phyloP scores from a whole-genome alignment of 768 basidiomycete species.

The Floccularia luteovirens region DNA sequence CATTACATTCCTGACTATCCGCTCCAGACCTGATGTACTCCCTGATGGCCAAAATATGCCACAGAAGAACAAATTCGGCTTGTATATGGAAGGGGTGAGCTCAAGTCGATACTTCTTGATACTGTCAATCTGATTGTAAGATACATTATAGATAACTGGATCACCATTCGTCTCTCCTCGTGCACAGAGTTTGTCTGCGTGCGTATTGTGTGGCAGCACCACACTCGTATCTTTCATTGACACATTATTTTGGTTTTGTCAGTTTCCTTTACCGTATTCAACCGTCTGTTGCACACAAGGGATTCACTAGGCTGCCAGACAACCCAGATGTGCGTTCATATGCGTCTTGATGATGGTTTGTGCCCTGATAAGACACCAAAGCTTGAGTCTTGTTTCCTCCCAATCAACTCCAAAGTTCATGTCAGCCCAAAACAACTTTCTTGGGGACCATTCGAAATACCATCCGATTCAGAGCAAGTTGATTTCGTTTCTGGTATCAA shows the following conservation, averaged over 20 bases:
- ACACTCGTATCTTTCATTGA: too few relatives aligned
- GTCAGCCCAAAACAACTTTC: slow-evolving; percentile 58
- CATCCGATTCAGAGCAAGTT: slow-evolving; percentile 26
- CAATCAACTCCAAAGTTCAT: slow-evolving; percentile 52
- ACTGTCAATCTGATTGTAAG: neutral
- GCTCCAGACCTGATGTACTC: slow-evolving; percentile 41
- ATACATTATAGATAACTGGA: slow-evolving; percentile 46
- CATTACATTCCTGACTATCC: neutral
- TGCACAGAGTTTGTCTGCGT: slow-evolving; percentile 43
- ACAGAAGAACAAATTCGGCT: slow-evolving; percentile 53
- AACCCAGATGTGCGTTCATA: slow-evolving; percentile 47
- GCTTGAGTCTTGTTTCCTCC: slow-evolving; percentile 57
- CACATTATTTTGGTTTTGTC: slow-evolving; percentile 1
- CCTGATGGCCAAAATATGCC: slow-evolving; percentile 58
- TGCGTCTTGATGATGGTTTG: neutral
- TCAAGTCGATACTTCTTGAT: neutral
- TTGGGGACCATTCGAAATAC: slow-evolving; percentile 57
- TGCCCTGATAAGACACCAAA: slow-evolving; percentile 12
- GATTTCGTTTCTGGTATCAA: slow-evolving; percentile 56
- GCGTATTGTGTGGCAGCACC: too few relatives aligned
- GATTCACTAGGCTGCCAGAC: slow-evolving; percentile 44
- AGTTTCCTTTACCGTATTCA: slow-evolving; percentile 65
- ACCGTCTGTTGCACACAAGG: slow-evolving; percentile 60
- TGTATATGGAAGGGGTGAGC: slow-evolving; percentile 53
- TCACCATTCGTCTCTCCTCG: slow-evolving; percentile 54